Conservation (phyloP, 2,329 filamentous ascomycete genomes). For the Apiospora arundinis region DNA sequence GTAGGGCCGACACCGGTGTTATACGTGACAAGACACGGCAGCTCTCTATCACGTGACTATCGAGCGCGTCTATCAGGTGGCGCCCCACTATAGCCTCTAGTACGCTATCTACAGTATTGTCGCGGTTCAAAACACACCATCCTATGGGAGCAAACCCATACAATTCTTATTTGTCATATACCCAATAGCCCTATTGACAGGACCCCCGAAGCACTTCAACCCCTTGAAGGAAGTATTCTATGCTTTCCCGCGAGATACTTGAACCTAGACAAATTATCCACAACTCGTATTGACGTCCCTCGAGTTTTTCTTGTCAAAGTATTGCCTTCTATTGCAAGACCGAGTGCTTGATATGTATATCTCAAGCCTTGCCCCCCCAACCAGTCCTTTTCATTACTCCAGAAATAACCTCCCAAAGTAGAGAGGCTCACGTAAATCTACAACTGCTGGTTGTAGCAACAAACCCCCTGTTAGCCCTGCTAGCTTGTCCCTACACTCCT, state of each 20-base stretch:
- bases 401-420: not conserved
- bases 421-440: not conserved
- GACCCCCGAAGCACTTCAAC: not conserved
- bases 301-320: not conserved
- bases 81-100: too few relatives aligned
- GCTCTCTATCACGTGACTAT: too few relatives aligned
- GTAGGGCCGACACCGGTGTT: not conserved
- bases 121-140: too few relatives aligned
- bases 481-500: not conserved
- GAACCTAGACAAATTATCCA: not conserved
- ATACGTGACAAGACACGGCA: too few relatives aligned
- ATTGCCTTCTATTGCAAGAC: not conserved
- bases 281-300: not conserved
- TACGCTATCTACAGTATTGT: too few relatives aligned
- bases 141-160: too few relatives aligned
- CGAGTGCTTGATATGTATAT: not conserved
- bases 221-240: not conserved
- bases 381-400: not conserved
- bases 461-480: conserved; percentile 6
- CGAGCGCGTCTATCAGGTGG: too few relatives aligned
- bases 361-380: not conserved
- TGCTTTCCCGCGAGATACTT: not conserved
- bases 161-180: too few relatives aligned
- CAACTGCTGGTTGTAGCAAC: not conserved
- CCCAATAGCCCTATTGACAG: not conserved